A percentile compares a stretch with the other conserved stretches of the same genome.
Evolutionary conservation across 345 rosid genomes (phyloP).

Genomic region (Syzygium jambos): DNA sequence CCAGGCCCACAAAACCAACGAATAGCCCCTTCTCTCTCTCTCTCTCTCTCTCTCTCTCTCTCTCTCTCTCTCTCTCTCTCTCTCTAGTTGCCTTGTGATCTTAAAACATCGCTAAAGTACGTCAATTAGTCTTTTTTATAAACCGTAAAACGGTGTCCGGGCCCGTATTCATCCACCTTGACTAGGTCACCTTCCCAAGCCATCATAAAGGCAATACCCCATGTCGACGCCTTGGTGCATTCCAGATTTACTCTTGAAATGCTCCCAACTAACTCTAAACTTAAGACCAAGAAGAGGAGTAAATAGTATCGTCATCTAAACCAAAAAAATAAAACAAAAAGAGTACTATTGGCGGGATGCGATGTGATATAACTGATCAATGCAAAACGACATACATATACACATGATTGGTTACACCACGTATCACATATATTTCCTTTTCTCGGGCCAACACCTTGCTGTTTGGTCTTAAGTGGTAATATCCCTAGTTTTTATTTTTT

Average conservation of each 20-base stretch:
- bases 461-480: not conserved
- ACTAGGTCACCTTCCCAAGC: not conserved
- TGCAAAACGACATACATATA: not conserved
- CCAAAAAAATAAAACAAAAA: not conserved
- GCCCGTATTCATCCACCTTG: not conserved
- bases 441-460: not conserved
- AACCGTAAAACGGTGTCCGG: not conserved
- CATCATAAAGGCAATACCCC: not conserved
- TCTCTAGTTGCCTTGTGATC: not conserved
- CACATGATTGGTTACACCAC: not conserved
- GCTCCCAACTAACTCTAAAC: rapidly evolving
- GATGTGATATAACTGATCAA: not conserved
- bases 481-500: not conserved
- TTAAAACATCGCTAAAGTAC: not conserved
- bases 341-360: not conserved
- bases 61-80: constrained; percentile 2
- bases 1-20: not conserved
- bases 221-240: rapidly evolving
- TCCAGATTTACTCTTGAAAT: not conserved
- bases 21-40: constrained; percentile 13
- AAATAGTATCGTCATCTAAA: not conserved
- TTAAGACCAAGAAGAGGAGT: not conserved
- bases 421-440: not conserved
- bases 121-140: not conserved
- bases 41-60: constrained; percentile 23